These are phyloP conservation scores for Penicillium sp. DNA, from an alignment of 2,329 filamentous ascomycete species.

Conservation along the genomic window DNA sequence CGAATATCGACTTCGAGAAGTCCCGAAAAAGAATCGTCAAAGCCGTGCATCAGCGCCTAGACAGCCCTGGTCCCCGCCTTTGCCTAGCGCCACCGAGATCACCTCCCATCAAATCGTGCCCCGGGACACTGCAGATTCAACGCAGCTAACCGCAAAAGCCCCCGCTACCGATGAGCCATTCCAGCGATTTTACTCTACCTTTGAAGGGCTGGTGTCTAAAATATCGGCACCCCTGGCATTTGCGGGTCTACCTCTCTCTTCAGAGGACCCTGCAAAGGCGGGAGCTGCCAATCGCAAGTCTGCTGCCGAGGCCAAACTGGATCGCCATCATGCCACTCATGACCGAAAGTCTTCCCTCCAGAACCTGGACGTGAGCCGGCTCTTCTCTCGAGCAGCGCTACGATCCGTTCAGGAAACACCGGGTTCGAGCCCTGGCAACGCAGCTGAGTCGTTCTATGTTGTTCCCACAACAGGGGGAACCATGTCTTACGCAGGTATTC, in stretches of 20 bases:
- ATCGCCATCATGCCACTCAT: constrained; percentile 44
- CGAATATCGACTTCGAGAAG: constrained; percentile 32
- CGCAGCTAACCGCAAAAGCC: constrained; percentile 20
- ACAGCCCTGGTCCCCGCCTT: constrained; percentile 41
- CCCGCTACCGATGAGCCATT: constrained; percentile 73
- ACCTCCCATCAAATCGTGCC: constrained; percentile 39
- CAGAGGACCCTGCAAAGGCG: constrained; percentile 42
- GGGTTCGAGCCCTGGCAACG: constrained; percentile 62
- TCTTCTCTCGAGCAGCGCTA: constrained; percentile 85
- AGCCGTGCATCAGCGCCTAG: constrained; percentile 29
- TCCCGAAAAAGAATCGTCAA: constrained; percentile 31
- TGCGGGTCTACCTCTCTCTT: constrained; percentile 80
- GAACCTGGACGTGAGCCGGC: constrained; percentile 77
- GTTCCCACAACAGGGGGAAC: constrained; percentile 91
- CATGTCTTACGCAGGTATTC: constrained; percentile 88
- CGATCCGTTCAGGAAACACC: constrained; percentile 72
- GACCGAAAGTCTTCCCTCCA: constrained; percentile 45
- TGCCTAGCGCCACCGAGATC: constrained; percentile 39
- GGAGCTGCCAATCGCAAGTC: constrained; percentile 36
- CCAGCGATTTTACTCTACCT: constrained; percentile 87
- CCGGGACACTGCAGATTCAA: constrained; percentile 33
- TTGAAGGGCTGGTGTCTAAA: constrained; percentile 84
- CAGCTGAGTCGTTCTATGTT: constrained; percentile 81
- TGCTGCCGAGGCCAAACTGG: constrained; percentile 40
- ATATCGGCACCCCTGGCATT: constrained; percentile 91